Percentiles rank a stretch among this genome's conserved stretches.
Conservation (phyloP, 306 rosid species). For the Senna tora region DNA sequence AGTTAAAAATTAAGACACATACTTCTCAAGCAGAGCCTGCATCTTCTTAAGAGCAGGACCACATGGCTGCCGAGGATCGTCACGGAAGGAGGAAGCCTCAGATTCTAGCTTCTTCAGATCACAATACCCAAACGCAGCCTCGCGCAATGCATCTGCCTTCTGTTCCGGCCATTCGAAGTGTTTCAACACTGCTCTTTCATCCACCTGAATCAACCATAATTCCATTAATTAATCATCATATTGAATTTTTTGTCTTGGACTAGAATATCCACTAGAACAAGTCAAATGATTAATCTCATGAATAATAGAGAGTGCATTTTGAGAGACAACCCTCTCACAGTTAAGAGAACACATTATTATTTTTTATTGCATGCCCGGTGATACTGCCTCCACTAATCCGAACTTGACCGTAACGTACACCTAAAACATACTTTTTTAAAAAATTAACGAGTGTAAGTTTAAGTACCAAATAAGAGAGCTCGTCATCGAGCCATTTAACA, state of each 20-base stretch:
- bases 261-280: too few species aligned
- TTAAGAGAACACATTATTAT: too few species aligned
- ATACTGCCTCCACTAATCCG: too few species aligned
- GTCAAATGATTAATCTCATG: too few species aligned
- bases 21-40: slow-evolving; percentile 95
- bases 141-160: slow-evolving; percentile 92
- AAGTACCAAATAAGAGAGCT: slow-evolving; percentile 89
- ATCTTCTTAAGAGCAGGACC: slow-evolving; percentile 88
- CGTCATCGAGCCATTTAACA: slow-evolving; percentile 98
- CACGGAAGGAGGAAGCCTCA: slow-evolving; percentile 81
- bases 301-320: too few species aligned
- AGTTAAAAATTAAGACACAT: slow-evolving; percentile 17
- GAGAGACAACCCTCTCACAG: too few species aligned
- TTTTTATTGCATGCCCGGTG: too few species aligned
- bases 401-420: too few species aligned
- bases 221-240: not conserved
- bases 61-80: slow-evolving; percentile 80
- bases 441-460: not conserved
- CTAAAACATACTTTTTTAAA: too few species aligned
- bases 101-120: slow-evolving; percentile 89
- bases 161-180: slow-evolving; percentile 99
- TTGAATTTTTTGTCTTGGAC: not conserved
- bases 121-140: slow-evolving; percentile 92
- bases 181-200: slow-evolving; percentile 97
- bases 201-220: slow-evolving; percentile 55